Percentiles rank a stretch among this genome's conserved stretches.
Conservation (phyloP, 768 basidiomycete species). For the Jaapia argillacea region DNA sequence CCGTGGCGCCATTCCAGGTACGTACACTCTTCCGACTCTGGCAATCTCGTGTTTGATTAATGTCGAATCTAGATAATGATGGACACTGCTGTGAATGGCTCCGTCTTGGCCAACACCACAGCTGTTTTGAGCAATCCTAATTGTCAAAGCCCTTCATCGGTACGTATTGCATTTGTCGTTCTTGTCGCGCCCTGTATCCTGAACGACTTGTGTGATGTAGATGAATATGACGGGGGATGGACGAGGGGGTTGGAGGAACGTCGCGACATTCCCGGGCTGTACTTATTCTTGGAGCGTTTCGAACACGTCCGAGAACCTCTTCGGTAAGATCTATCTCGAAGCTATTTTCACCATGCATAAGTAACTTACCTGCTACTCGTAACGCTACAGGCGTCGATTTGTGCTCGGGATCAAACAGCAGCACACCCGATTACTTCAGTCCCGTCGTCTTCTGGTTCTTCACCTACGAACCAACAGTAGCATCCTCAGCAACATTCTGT, state of each 20-base stretch:
- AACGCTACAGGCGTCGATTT: slow-evolving; percentile 3
- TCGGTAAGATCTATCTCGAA: slow-evolving; percentile 25
- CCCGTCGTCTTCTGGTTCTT: slow-evolving; percentile 54
- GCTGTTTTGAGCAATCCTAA: slow-evolving; percentile 34
- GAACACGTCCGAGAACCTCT: slow-evolving; percentile 27
- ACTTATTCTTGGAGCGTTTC: slow-evolving; percentile 29
- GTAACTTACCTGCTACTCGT: slow-evolving; percentile 4
- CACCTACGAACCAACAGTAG: slow-evolving; percentile 26
- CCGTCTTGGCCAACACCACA: slow-evolving; percentile 37
- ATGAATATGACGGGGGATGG: too few species aligned
- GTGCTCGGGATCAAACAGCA: slow-evolving; percentile 13
- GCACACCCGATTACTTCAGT: slow-evolving; percentile 25
- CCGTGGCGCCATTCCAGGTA: slow-evolving; percentile 37
- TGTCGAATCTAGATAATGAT: slow-evolving; percentile 26
- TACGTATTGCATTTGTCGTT: too few species aligned
- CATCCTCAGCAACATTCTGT: slow-evolving; percentile 38
- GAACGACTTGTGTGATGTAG: too few species aligned
- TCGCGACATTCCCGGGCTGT: slow-evolving; percentile 29
- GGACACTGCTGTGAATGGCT: slow-evolving; percentile 30
- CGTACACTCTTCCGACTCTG: background rate
- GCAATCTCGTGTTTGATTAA: too few species aligned
- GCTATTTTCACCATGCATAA: background rate
- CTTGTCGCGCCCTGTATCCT: too few species aligned
- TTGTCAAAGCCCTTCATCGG: slow-evolving; percentile 27
- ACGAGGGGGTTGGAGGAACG: slow-evolving; percentile 42